Base-by-base conservation (phyloP, 306 rosid genomes). In the apple (Malus domestica) region DNA sequence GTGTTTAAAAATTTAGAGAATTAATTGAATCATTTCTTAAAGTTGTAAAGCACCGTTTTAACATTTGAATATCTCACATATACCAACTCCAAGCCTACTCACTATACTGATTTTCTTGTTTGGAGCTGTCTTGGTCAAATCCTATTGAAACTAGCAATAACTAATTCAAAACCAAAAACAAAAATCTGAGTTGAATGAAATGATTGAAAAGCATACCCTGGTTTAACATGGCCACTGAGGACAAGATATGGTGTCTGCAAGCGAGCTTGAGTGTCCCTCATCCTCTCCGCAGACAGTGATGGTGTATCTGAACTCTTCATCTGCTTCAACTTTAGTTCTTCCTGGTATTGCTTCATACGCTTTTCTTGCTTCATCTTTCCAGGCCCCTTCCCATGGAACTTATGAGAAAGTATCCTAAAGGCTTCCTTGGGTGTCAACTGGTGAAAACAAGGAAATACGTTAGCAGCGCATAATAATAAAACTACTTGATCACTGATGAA, bases 361-460 rank as follows among this genome's bases (percentile, higher is more conserved):
- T 95, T 95, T 85, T 95, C 99, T 85, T 87, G 99, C 83, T 95
- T 92, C 99, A 89, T 92, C 87, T 92, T 95, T 30, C 97, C 97
- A 77, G 97, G 99, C 9, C 91, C 92, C 86, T 95, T 92, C 40
- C 99, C 99, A 54, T 95, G 98, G 79, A 95, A 95, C 84, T 85
- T 88, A 38, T 95, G 99, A 18, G 99, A 95, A 74, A 90, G 42
- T 61, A 60, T 75, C 58, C 96, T 84, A 70, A 95, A 95, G 40
- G 93, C 96, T 85, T 95, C 99, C 83, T 95, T 95, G 30, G 97
- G 92, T 73, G 99, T 92, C 96, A 95, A 81, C 97, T 92, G 96
- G 68, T 65, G 69, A 77, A 76, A 80, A 57, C 55, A 81, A 78
- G 74, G 69, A 69, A 74, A 61, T 2, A 73, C 27, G 55, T 83